phyloP scores from a whole-genome alignment of 2,329 filamentous ascomycete genomes.

The Pyrenophora teres region DNA sequence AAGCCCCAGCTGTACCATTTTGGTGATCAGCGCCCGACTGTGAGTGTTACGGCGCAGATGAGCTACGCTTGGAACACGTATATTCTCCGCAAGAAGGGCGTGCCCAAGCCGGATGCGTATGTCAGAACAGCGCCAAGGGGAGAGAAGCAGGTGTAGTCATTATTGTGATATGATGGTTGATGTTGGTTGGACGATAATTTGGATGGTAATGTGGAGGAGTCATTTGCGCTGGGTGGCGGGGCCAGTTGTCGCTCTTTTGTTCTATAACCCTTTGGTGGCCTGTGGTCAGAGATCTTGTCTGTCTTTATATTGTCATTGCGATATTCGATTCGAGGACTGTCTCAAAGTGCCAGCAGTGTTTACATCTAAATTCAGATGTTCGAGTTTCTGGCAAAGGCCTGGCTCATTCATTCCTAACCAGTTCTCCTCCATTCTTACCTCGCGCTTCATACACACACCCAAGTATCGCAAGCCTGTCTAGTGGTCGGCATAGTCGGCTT shows the following conservation, averaged over 20 bases:
- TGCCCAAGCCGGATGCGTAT: conserved; percentile 21
- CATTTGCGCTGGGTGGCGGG: neutral
- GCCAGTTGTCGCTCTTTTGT: neutral
- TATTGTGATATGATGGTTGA: neutral
- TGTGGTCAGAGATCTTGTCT: neutral
- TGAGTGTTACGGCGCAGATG: conserved; percentile 25
- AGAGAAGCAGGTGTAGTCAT: conserved; percentile 25
- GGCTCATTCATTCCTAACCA: too few relatives aligned
- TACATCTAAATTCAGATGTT: too few relatives aligned
- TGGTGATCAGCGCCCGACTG: conserved; percentile 24
- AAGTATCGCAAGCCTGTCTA: too few relatives aligned
- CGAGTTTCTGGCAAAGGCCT: too few relatives aligned
- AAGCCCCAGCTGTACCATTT: conserved; percentile 49
- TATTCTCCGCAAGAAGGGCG: conserved; percentile 25
- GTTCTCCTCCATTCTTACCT: too few relatives aligned
- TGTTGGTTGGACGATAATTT: too few relatives aligned
- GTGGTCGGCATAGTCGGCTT: too few relatives aligned
- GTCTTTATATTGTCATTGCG: neutral
- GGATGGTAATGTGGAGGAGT: neutral
- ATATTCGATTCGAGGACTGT: neutral
- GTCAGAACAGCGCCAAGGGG: conserved; percentile 17
- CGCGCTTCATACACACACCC: too few relatives aligned
- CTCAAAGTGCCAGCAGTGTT: too few relatives aligned
- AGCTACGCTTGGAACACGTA: conserved; percentile 28
- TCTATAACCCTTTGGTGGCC: conserved; percentile 11